Percentiles rank a stretch among this genome's conserved stretches.
Conservation (phyloP, 805 yeast genomes). For the Yamadazyma scolyti region DNA sequence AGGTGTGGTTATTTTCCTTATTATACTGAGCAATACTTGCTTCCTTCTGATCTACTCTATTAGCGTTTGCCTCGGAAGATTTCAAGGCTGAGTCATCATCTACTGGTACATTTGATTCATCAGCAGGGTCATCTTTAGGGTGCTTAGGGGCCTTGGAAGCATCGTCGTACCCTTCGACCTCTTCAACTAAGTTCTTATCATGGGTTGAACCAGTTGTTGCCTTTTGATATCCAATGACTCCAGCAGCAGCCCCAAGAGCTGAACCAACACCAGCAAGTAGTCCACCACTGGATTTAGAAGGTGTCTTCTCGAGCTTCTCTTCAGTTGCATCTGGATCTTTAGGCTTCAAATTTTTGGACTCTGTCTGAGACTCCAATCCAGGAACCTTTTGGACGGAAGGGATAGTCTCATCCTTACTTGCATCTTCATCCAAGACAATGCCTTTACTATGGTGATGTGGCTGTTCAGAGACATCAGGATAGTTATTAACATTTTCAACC, state of each 20-base stretch:
- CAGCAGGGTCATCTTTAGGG: background rate
- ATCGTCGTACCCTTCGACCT: constrained; percentile 6
- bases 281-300: constrained; percentile 4
- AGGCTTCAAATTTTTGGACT: constrained; percentile 3
- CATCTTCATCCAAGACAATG: constrained; percentile 4
- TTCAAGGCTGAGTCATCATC: constrained; percentile 3
- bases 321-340: background rate
- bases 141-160: too few relatives aligned
- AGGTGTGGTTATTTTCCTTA: constrained; percentile 20
- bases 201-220: background rate
- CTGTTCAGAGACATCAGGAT: constrained; percentile 9
- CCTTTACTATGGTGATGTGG: constrained; percentile 9
- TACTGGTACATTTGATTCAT: background rate
- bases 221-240: constrained; percentile 6
- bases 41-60: constrained; percentile 14
- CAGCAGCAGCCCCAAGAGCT: constrained; percentile 9
- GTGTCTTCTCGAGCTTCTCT: background rate
- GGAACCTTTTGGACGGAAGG: constrained; percentile 12
- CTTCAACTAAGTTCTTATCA: constrained; percentile 7
- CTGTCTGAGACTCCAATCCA: constrained; percentile 12
- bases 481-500: constrained; percentile 7
- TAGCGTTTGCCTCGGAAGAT: constrained; percentile 6
- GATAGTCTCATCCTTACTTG: constrained; percentile 1
- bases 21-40: constrained; percentile 22
- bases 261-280: constrained; percentile 9